Percentiles rank a stretch among this genome's conserved stretches.
Conservation (phyloP, 73 alveolate species). For the Vitrella brassicaformis region DNA sequence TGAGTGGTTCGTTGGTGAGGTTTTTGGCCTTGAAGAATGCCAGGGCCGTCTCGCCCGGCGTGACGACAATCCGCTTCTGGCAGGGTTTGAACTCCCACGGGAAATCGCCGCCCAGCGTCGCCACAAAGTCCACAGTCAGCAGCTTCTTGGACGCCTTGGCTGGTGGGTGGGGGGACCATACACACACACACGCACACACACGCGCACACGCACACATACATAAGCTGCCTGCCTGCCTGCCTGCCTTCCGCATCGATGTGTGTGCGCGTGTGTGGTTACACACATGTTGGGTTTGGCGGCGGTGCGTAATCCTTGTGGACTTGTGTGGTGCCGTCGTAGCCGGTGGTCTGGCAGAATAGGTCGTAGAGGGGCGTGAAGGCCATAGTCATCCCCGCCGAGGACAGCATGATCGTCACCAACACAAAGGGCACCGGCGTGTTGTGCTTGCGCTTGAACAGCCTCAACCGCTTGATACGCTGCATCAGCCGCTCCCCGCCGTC, state of each 20-base stretch:
- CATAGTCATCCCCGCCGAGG: background rate
- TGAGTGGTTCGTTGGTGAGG: slow-evolving; percentile 49
- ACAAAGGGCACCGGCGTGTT: no score
- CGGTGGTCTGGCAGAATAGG: background rate
- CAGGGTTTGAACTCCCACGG: slow-evolving; percentile 59
- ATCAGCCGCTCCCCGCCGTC: no score
- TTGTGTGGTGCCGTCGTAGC: background rate
- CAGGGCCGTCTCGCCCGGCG: slow-evolving; percentile 63
- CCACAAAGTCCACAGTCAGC: background rate
- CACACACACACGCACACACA: background rate
- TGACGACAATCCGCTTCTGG: slow-evolving; percentile 35
- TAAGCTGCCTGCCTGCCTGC: no score
- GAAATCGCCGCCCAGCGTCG: background rate
- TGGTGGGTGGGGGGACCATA: background rate
- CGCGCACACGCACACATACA: no score
- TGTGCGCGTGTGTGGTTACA: background rate
- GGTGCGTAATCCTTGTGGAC: background rate
- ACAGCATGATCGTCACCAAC: no score
- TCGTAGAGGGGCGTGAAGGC: background rate
- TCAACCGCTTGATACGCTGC: no score
- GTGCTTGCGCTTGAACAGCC: no score
- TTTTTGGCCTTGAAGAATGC: slow-evolving; percentile 56
- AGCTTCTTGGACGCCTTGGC: background rate
- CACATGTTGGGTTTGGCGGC: background rate
- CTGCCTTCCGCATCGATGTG: no score